These are phyloP conservation scores for Luffa acutangula DNA, from an alignment of 306 rosid genomes.

Conservation along the genomic window DNA sequence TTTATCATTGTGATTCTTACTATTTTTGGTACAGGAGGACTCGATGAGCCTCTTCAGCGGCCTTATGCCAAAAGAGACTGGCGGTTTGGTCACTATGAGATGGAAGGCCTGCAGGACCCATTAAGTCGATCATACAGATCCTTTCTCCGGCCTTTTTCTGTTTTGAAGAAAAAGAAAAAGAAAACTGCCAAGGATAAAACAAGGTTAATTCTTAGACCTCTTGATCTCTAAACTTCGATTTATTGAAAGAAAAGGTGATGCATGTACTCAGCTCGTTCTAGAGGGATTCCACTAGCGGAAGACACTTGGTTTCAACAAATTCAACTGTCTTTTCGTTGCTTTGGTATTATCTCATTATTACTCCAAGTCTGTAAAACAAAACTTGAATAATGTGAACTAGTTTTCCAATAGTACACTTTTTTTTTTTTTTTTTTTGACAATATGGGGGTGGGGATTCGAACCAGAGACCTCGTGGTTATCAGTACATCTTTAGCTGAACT, in stretches of 20 bases:
- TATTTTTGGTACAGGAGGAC: conserved; percentile 54
- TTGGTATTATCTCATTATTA: background rate
- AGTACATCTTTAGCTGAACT: too few relatives aligned
- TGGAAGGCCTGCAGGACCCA: conserved; percentile 85
- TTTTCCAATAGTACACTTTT: too few relatives aligned
- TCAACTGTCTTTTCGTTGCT: background rate
- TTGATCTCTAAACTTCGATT: conserved; percentile 16
- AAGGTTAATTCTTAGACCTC: conserved; percentile 47
- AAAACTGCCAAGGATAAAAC: conserved; percentile 29
- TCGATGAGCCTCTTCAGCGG: conserved; percentile 70
- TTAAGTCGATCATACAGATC: conserved; percentile 56
- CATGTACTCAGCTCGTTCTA: background rate
- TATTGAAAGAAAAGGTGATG: background rate
- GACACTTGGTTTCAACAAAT: background rate
- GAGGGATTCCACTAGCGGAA: background rate
- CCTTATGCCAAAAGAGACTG: conserved; percentile 67
- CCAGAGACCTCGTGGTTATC: too few relatives aligned
- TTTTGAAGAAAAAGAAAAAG: conserved; percentile 20
- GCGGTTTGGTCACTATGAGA: conserved; percentile 92
- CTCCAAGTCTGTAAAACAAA: too few relatives aligned
- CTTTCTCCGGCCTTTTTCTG: conserved; percentile 32
- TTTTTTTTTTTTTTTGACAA: too few relatives aligned
- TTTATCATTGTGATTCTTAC: background rate
- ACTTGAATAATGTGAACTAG: too few relatives aligned
- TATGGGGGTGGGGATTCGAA: too few relatives aligned